Conservation (phyloP, 225 moss, liverwort and hornwort genomes). For the Bryum argenteum region DNA sequence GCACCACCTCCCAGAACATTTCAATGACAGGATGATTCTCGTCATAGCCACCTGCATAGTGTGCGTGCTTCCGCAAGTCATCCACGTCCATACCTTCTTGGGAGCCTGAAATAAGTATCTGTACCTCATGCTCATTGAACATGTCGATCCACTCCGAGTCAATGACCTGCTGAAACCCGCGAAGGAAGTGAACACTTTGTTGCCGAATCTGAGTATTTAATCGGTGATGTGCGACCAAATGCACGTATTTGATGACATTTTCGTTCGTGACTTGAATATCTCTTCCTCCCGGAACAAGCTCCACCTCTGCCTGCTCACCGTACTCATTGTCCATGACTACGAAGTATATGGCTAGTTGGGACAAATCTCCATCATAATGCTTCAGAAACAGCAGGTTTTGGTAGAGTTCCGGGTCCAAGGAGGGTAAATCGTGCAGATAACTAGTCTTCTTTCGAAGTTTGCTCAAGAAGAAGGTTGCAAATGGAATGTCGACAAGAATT, state of each 20-base stretch:
- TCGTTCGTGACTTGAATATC: conserved; percentile 83
- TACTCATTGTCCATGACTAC: conserved; percentile 96
- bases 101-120: conserved; percentile 98
- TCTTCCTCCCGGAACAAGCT: conserved; percentile 82
- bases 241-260: conserved; percentile 90
- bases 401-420: conserved; percentile 92
- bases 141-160: conserved; percentile 97
- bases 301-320: conserved; percentile 92
- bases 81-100: conserved; percentile 99
- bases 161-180: conserved; percentile 91
- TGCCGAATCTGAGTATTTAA: conserved; percentile 90
- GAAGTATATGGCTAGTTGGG: conserved; percentile 87
- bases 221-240: conserved; percentile 93
- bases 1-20: conserved; percentile 99
- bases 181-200: conserved; percentile 83
- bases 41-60: conserved; percentile 93
- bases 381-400: conserved; percentile 87
- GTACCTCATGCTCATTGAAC: conserved; percentile 99
- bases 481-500: conserved; percentile 98
- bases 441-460: conserved; percentile 96
- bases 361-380: conserved; percentile 79
- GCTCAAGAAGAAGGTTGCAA: conserved; percentile 99
- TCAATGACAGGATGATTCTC: conserved; percentile 99
- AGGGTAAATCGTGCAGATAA: conserved; percentile 92
- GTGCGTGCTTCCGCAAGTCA: conserved; percentile 83